These are phyloP conservation scores for Phytophthora vignae DNA, from an alignment of 352 stramenopile genomes.

Conservation along the genomic window DNA sequence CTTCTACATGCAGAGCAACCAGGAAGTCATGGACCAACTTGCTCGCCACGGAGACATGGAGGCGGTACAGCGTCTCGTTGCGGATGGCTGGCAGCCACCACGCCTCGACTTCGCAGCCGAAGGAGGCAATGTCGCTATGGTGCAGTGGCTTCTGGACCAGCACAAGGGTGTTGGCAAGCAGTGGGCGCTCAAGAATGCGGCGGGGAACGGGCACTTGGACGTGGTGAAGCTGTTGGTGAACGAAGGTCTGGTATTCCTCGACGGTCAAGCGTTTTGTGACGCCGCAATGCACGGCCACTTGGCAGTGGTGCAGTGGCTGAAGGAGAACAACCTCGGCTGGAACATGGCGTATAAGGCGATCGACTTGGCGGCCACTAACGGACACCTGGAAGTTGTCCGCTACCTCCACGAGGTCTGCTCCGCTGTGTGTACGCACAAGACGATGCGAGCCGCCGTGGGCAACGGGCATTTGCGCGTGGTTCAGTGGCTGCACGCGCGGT, in stretches of 20 bases:
- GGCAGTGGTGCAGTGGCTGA: constrained; percentile 25
- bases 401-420: constrained; percentile 33
- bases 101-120: constrained; percentile 34
- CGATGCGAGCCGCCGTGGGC: constrained; percentile 29
- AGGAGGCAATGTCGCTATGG: constrained; percentile 31
- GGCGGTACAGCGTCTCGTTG: constrained; percentile 11
- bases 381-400: constrained; percentile 31
- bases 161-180: constrained; percentile 14
- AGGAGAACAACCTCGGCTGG: constrained; percentile 36
- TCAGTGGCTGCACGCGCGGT: constrained; percentile 30
- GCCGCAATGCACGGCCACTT: constrained; percentile 28
- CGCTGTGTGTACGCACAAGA: constrained; percentile 18
- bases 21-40: constrained; percentile 35
- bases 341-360: constrained; percentile 32
- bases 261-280: constrained; percentile 32
- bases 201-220: constrained; percentile 30
- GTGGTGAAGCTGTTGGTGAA: constrained; percentile 28
- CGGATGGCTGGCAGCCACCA: constrained; percentile 22
- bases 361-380: constrained; percentile 26
- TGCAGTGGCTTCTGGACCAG: constrained; percentile 30
- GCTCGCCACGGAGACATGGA: constrained; percentile 25
- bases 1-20: constrained; percentile 33
- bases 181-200: constrained; percentile 33
- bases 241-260: constrained; percentile 24
- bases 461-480: constrained; percentile 33